Evolutionary conservation across 176 grass and related monocot species (phyloP).

Genomic region (Alloteropsis semialata): DNA sequence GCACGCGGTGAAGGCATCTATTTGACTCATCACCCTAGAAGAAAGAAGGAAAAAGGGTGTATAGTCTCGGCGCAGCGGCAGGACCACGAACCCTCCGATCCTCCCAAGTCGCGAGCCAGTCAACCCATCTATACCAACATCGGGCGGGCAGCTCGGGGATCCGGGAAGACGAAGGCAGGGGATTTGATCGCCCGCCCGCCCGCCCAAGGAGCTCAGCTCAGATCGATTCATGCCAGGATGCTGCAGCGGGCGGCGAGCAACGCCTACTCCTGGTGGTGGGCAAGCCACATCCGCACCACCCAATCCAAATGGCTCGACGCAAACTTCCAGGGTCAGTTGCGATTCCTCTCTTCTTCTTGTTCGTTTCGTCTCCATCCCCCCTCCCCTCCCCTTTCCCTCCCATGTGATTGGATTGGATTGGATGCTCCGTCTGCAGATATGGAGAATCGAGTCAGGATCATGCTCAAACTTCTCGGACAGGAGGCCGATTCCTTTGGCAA

Average conservation of each 20-base stretch:
- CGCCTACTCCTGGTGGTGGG: constrained; percentile 91
- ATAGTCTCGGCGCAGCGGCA: too few relatives aligned
- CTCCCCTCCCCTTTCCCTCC: background rate
- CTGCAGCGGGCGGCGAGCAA: constrained; percentile 81
- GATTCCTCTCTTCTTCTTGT: background rate
- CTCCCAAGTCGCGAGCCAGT: too few relatives aligned
- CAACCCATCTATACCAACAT: too few relatives aligned
- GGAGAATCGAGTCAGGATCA: constrained; percentile 67
- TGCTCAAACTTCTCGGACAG: constrained; percentile 81
- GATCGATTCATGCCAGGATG: constrained; percentile 29
- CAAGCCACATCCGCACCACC: constrained; percentile 75
- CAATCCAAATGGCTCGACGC: constrained; percentile 87
- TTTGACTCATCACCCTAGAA: too few relatives aligned
- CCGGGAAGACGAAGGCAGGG: background rate
- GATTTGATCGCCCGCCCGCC: background rate
- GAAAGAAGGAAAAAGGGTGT: too few relatives aligned
- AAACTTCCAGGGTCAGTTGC: constrained; percentile 59
- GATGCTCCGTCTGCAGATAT: constrained; percentile 54
- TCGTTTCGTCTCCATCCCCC: too few relatives aligned
- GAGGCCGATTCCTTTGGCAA: constrained; percentile 83
- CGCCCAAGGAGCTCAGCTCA: background rate
- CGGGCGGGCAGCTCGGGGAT: too few relatives aligned
- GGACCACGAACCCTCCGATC: too few relatives aligned
- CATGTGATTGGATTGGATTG: background rate
- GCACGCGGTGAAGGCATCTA: too few relatives aligned